Base-by-base conservation (phyloP, 2,329 filamentous ascomycete species). In the Colletotrichum plurivorum region DNA sequence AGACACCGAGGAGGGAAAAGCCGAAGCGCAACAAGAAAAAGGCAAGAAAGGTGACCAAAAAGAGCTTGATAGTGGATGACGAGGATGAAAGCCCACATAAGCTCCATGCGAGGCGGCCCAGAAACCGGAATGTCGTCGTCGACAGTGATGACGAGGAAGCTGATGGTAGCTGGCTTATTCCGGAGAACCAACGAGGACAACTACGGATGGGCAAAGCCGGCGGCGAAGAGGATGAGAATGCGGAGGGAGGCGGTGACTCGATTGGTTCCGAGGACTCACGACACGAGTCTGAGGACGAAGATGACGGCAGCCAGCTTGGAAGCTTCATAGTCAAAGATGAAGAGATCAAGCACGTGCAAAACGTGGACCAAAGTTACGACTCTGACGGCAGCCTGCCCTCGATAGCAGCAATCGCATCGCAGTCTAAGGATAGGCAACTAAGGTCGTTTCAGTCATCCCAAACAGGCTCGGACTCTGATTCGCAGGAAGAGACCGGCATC, bases 171-270 rank as follows among this genome's bases (percentile, higher is more conserved):
- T 97, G 94, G 94, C 84, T 97, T 49, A 93, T 95, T 4, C 87
- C 90, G 0, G 90, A 92, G 66, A 85, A 88, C 10, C 85, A 96
- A 75, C 90, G 87, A 52, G 84, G 86, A 0, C 76, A 84, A 1
- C 76, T 90, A 4, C 83, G 84, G n/a, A 84, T 95, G 16, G 93
- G 93, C 55, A 92, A 91, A 76, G 92, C 93, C 52, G 94, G 94
- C n/a, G 94, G 93, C 4, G 88, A 89, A n/a, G 92, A 94, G 60
- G 94, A 97, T 71, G 94, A 97, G 78, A 89, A 97, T 76, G 93
- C 92, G 2, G 95, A 97, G 77, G 94, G 94, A 2, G 94, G 92
- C 4, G 95, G 94, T 22, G 93, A 97, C 65, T 94, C 89, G 78
- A 85, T 97, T 57, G 88, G 88, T 45, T 90, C 91, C 0, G 89